These are phyloP conservation scores for Colletotrichum sp. DNA, from an alignment of 2,329 filamentous ascomycete species.

Conservation along the genomic window DNA sequence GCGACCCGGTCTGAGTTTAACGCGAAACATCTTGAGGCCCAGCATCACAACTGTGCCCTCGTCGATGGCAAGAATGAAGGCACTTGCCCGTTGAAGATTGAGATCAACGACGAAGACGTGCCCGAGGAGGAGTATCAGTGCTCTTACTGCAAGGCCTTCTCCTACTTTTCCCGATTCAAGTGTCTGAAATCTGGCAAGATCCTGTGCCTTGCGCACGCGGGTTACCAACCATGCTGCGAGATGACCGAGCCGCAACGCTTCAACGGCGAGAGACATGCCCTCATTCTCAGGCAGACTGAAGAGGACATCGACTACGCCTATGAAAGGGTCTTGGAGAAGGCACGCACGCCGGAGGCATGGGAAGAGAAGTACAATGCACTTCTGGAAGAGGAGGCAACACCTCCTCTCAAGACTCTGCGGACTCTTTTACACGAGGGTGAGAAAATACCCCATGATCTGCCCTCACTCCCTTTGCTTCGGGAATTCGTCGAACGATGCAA, in stretches of 20 bases:
- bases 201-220: constrained; percentile 83
- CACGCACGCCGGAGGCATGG: constrained; percentile 85
- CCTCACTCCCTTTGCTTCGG: constrained; percentile 80
- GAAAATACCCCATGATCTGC: constrained; percentile 89
- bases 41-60: constrained; percentile 59
- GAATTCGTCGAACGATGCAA: constrained; percentile 95
- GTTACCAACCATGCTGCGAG: constrained; percentile 80
- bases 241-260: constrained; percentile 69
- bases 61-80: constrained; percentile 52
- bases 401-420: constrained; percentile 84
- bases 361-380: constrained; percentile 86
- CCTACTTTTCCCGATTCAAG: constrained; percentile 88
- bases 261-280: constrained; percentile 69
- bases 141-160: constrained; percentile 88
- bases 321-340: constrained; percentile 84
- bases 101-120: constrained; percentile 74
- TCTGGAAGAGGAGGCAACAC: constrained; percentile 81
- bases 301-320: constrained; percentile 70
- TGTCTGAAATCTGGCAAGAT: constrained; percentile 83
- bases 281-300: constrained; percentile 79
- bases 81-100: constrained; percentile 63
- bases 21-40: constrained; percentile 62
- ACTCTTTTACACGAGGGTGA: constrained; percentile 90
- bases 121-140: constrained; percentile 94
- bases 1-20: constrained; percentile 71